A percentile compares a stretch with the other conserved stretches of the same genome.
phyloP scores from a whole-genome alignment of 2,329 filamentous ascomycete species.

The Fonsecaea erecta region DNA sequence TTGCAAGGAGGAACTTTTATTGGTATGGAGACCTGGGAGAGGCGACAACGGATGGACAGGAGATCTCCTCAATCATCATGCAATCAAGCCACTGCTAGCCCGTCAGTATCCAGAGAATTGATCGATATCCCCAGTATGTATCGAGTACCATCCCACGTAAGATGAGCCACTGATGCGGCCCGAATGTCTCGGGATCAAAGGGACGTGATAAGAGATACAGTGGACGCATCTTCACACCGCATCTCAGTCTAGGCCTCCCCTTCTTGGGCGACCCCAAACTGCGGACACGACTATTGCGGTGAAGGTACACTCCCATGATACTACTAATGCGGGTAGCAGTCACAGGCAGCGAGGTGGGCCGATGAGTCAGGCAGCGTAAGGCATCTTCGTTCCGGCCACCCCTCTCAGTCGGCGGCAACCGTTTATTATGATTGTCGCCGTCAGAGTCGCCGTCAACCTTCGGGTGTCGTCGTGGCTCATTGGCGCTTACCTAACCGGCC shows the following conservation, averaged over 20 bases:
- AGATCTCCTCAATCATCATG: neutral
- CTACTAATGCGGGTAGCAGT: neutral
- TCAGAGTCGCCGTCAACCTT: neutral
- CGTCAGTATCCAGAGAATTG: neutral
- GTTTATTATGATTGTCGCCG: neutral
- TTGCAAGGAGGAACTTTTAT: neutral
- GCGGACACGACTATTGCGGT: neutral
- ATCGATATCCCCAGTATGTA: neutral
- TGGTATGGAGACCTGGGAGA: neutral
- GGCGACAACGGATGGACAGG: conserved; percentile 1
- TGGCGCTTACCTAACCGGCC: neutral
- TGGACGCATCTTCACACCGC: neutral
- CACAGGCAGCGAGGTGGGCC: neutral
- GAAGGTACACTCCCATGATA: neutral
- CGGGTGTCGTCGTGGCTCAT: too few relatives aligned
- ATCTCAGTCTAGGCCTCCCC: neutral
- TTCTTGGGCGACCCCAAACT: neutral
- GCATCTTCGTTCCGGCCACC: neutral
- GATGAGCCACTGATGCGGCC: neutral
- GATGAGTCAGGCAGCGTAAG: conserved; percentile 1
- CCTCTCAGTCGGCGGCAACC: neutral
- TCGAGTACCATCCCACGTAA: neutral
- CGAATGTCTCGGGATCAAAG: neutral
- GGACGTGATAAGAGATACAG: neutral
- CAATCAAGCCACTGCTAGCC: neutral